A percentile compares a stretch with the other conserved stretches of the same genome.
Evolutionary conservation across 2,329 filamentous ascomycete species (phyloP).

Genomic region (Talaromyces amestolkiae): DNA sequence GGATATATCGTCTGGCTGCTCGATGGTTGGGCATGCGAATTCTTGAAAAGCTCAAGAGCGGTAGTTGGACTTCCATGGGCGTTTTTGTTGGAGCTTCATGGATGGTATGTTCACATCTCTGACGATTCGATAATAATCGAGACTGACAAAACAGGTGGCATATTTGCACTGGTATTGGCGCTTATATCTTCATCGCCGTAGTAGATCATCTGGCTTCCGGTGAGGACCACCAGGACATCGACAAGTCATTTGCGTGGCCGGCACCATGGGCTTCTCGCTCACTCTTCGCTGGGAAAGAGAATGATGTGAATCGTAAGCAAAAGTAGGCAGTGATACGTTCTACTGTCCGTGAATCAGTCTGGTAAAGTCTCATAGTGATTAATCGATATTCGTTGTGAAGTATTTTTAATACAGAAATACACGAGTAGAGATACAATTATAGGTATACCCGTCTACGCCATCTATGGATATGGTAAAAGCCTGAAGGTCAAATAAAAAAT

Average conservation of each 20-base stretch:
- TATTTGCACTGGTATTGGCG: constrained; percentile 43
- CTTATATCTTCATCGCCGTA: constrained; percentile 40
- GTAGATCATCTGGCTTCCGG: constrained; percentile 40
- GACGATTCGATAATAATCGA: neutral
- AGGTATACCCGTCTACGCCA: no score
- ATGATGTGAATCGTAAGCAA: neutral
- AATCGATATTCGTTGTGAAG: no score
- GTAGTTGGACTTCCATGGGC: constrained; percentile 38
- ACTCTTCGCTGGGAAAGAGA: neutral
- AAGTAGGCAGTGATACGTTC: neutral
- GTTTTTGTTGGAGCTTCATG: constrained; percentile 43
- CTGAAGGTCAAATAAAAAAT: no score
- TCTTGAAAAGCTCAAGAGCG: constrained; percentile 28
- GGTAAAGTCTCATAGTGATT: neutral
- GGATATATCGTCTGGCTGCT: constrained; percentile 44
- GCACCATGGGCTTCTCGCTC: neutral
- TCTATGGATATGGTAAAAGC: no score
- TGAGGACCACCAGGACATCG: constrained; percentile 32
- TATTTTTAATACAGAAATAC: no score
- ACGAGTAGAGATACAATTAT: no score
- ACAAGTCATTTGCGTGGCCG: constrained; percentile 37
- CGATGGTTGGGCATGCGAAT: constrained; percentile 37
- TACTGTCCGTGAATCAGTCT: neutral
- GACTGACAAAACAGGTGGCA: constrained; percentile 39
- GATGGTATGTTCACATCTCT: constrained; percentile 35